Base-by-base conservation (phyloP, 1,284 basidiomycete species). In the Hypsizygus ulmarius region DNA sequence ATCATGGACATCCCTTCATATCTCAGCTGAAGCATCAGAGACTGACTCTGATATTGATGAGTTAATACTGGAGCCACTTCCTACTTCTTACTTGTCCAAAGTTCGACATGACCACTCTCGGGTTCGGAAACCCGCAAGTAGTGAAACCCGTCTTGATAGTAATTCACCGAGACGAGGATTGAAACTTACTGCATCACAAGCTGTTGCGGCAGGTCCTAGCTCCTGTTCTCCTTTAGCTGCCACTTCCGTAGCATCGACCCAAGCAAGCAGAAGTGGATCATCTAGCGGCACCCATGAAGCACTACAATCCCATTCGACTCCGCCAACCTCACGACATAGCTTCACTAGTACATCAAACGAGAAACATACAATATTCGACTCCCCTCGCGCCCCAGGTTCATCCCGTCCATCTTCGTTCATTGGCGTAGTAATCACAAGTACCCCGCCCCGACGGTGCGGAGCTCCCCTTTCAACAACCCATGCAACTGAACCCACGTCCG, bases 21-120 rank as follows among this genome's bases (percentile, higher is more conserved):
- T 7, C 21, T 6, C 45, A 33, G 40, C 14, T 11, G 37, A 36
- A 10, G 34, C 29, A 1, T 41, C n/a, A 9, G 45, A 42, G 16
- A 35, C 38, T 42, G 41, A 30, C 9, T 15, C 27, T 39, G 42
- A 51, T 12, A 42, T 35, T 36, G 49, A 53, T 28, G 19, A 52
- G 30, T 19, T 49, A 27, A 5, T n/a, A n/a, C n/a, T n/a, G 15
- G 39, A 41, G 28, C 19, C 11, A 18, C n/a, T 25, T 11, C 7
- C 21, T n/a, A n/a, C n/a, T 4, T n/a, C 2, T 41, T 4, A 27
- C 33, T 35, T 10, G 18, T 8, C 11, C n/a, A 27, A 7, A 27
- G 2, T 8, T 21, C 10, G 21, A n/a, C 6, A 5, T 15, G 34
- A 34, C n/a, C n/a, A 18, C 30, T 44, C 35, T n/a, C 3, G 28